Evolutionary conservation across 371 early-diverging fungal species (phyloP), one percentile per base, ranked within the genome.

Genomic region (Chytridium lagenaria): DNA sequence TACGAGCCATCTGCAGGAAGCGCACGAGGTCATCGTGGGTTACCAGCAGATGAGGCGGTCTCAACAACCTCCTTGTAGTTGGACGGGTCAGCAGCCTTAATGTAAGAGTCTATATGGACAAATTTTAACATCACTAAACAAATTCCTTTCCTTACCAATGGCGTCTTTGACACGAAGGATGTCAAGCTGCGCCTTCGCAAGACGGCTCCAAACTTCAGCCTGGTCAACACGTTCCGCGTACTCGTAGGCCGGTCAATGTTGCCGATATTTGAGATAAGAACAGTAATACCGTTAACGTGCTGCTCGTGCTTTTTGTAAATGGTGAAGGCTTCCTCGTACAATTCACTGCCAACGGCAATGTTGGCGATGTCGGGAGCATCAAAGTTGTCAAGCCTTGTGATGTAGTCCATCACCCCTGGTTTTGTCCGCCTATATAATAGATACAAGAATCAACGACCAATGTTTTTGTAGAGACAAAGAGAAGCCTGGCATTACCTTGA

Each of bases 341-440:
- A 82, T 40, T 91, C 92, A 75, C 89, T 90, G 57, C 90, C 92
- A 76, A 97, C 89, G 75, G 96, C 96, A 68, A 96, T 93, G 68
- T 92, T 91, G 23, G 99, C 99, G 82, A 99, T 94, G 77, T 99
- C 98, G 0, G 94, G 89, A 0, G 95, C 95, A 76, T 97, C 98
- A 83, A 89, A 98, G 87, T 95, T 97, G 71, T 93, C 90, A 50
- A 99, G 86, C n/a, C 94, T 92, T 34, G 86, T 89, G 72, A 98
- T 90, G 78, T 95, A 98, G 68, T 95, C 95, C 90, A 95, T 94
- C 26, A 99, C 98, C 72, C n/a, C 93, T 90, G 57, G 90, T 77
- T 36, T 92, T 89, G 81, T 97, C 95, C 30, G 95, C 93, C 81
- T 84, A 59, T 50, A 31, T 30, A 68, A 65, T 38, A 65, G 7